Evolutionary conservation across 129 eudicot genomes (phyloP), one percentile per base, ranked within the genome.

Genomic region (Lactuca sativa): DNA sequence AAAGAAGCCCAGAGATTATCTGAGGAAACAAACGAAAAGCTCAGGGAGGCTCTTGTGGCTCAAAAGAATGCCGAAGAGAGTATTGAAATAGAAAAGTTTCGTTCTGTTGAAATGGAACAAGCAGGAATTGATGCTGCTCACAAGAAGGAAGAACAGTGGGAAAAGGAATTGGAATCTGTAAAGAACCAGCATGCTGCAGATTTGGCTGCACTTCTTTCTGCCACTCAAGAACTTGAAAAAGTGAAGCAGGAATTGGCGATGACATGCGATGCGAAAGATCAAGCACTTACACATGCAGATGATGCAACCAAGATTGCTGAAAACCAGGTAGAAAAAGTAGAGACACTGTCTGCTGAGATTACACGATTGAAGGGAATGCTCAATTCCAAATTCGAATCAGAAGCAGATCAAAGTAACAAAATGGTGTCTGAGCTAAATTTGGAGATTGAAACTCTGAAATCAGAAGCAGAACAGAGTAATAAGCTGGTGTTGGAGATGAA

Each of bases 271-370:
- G 90, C 97, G 3, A 95, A 95, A 71, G 83, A 87, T 67, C 90
- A 85, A 78, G 97, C 97, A 12, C 96, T 95, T 59, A 63, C 61
- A 37, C 93, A 95, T 69, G 97, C 97, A 49, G 99, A 95, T 38
- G 99, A 95, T 65, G 99, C 97, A 48, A 87, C 97, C 30, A 90
- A 85, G 81, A 76, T 85, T 73, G 99, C 99, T 4, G 97, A 95
- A 77, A 82, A 60, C 72, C 95, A 90, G 56, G 86, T 78, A 12
- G 93, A 82, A 56, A 95, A 90, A 76, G 93, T 85, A 11, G 97
- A 95, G 44, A 61, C 66, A n/a, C 64, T 95, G 32, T 87, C 99
- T 1, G 74, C 85, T 69, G 99, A 95, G 73, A 66, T 95, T 62
- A 83, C 74, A 4, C 84, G 80, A 6, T 57, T 95, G 88, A 90